Conservation (phyloP, 2,329 filamentous ascomycete genomes). For the Eutypa lata region DNA sequence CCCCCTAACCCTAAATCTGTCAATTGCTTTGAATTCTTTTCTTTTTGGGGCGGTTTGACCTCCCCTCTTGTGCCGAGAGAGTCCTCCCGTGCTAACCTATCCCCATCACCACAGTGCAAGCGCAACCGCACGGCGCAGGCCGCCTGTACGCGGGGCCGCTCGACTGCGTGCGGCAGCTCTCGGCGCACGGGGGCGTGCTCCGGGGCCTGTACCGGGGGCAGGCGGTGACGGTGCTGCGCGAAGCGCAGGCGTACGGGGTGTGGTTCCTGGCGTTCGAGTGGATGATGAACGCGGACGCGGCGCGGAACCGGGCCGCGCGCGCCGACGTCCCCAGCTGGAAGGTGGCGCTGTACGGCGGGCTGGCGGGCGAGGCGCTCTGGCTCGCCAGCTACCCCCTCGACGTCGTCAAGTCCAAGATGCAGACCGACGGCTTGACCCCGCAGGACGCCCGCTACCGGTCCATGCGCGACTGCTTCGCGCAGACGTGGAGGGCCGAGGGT, state of each 20-base stretch:
- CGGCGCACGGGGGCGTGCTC: conserved; percentile 62
- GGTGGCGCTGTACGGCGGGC: conserved; percentile 85
- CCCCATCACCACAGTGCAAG: too few relatives aligned
- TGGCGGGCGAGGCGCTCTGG: conserved; percentile 94
- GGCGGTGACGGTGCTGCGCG: conserved; percentile 79
- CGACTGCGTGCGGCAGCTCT: conserved; percentile 87
- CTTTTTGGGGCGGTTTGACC: too few relatives aligned
- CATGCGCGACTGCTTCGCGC: conserved; percentile 86
- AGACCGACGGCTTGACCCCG: conserved; percentile 84
- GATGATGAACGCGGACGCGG: conserved; percentile 87
- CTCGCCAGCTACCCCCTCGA: conserved; percentile 91
- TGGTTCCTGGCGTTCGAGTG: conserved; percentile 97
- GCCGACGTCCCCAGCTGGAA: conserved; percentile 79
- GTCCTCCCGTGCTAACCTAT: too few relatives aligned
- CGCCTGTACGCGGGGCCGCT: conserved; percentile 79
- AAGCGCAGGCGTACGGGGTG: conserved; percentile 90
- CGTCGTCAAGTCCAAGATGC: conserved; percentile 99
- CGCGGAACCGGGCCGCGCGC: conserved; percentile 71
- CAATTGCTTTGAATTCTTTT: too few relatives aligned
- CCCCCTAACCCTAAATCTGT: neutral
- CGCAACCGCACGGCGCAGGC: conserved; percentile 82
- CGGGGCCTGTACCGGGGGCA: conserved; percentile 82
- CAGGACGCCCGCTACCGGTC: conserved; percentile 64
- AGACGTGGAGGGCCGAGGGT: conserved; percentile 78
- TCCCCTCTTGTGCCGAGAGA: too few relatives aligned